These are phyloP conservation scores for Hypoxylon sp. DNA, from an alignment of 2,329 filamentous ascomycete species.

Conservation along the genomic window DNA sequence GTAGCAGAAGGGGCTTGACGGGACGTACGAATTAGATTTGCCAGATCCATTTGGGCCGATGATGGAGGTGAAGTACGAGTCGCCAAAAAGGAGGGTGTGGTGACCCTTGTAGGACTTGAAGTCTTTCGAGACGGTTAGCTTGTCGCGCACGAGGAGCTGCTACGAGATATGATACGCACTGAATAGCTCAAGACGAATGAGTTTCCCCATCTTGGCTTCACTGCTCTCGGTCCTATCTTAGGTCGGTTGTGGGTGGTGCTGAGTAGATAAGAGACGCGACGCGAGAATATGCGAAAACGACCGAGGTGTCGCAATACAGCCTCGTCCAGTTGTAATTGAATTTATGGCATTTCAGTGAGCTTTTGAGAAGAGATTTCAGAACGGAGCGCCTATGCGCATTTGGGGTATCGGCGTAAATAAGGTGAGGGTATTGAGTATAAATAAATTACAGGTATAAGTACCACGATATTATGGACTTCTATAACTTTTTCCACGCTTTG, in stretches of 20 bases:
- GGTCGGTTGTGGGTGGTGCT: conserved; percentile 5
- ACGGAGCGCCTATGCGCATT: conserved; percentile 4
- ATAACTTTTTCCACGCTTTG: conserved; percentile 23
- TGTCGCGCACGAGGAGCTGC: conserved; percentile 17
- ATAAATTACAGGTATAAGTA: conserved; percentile 8
- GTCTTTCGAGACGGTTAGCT: conserved; percentile 67
- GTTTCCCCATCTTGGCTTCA: conserved; percentile 84
- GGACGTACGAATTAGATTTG: conserved; percentile 92
- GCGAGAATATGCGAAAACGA: conserved; percentile 39
- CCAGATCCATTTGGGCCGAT: conserved; percentile 99
- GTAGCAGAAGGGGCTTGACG: conserved; percentile 26
- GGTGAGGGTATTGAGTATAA: conserved; percentile 1
- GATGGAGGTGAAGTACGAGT: conserved; percentile 99
- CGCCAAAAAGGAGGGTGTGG: conserved; percentile 92
- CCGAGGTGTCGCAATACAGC: conserved; percentile 37
- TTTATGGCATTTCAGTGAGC: conserved; percentile 31
- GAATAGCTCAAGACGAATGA: conserved; percentile 93
- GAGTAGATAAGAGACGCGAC: conserved; percentile 38
- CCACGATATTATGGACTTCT: conserved; percentile 7
- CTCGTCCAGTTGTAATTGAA: conserved; percentile 28
- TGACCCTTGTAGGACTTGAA: conserved; percentile 99
- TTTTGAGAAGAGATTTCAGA: conserved; percentile 4
- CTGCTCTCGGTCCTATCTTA: conserved; percentile 10
- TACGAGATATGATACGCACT: conserved; percentile 69
- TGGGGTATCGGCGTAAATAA: background rate